Evolutionary conservation across 2,329 filamentous ascomycete genomes (phyloP).

Genomic region (Botrytis fabae): DNA sequence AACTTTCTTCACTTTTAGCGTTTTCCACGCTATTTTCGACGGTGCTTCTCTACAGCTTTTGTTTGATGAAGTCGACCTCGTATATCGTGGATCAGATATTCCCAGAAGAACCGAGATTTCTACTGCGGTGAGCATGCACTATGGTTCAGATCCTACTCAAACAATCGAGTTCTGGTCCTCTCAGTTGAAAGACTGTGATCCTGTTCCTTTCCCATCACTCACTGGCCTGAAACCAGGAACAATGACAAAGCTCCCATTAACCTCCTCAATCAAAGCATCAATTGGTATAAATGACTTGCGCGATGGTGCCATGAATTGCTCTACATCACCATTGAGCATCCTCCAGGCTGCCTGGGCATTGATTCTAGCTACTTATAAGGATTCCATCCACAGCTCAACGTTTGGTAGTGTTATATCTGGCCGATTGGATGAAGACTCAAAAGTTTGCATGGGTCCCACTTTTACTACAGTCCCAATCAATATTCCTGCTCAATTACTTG

Average conservation of each 20-base stretch:
- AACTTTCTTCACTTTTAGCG: background rate
- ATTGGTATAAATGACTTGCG: background rate
- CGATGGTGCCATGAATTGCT: slow-evolving; percentile 11
- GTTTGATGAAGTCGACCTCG: slow-evolving; percentile 8
- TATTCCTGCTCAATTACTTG: background rate
- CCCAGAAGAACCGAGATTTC: slow-evolving; percentile 4
- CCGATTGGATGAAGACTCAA: slow-evolving; percentile 7
- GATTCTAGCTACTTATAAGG: slow-evolving; percentile 8
- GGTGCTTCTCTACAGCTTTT: slow-evolving; percentile 8
- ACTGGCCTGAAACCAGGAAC: slow-evolving; percentile 4
- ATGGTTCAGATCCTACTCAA: background rate
- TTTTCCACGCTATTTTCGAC: slow-evolving; percentile 13
- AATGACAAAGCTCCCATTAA: background rate
- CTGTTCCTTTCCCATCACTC: slow-evolving; percentile 9
- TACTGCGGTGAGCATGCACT: slow-evolving; percentile 12
- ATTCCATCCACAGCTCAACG: slow-evolving; percentile 5
- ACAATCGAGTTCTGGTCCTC: slow-evolving; percentile 10
- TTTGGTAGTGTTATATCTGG: slow-evolving; percentile 20
- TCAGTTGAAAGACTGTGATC: slow-evolving; percentile 11
- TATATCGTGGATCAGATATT: background rate
- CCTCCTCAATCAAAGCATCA: slow-evolving; percentile 4
- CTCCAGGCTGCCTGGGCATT: slow-evolving; percentile 18
- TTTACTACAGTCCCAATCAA: slow-evolving; percentile 17
- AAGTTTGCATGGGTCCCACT: slow-evolving; percentile 13
- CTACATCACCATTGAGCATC: slow-evolving; percentile 12